These are phyloP conservation scores for Cyberlindnera veronae DNA, from an alignment of 805 yeast species.

Conservation along the genomic window DNA sequence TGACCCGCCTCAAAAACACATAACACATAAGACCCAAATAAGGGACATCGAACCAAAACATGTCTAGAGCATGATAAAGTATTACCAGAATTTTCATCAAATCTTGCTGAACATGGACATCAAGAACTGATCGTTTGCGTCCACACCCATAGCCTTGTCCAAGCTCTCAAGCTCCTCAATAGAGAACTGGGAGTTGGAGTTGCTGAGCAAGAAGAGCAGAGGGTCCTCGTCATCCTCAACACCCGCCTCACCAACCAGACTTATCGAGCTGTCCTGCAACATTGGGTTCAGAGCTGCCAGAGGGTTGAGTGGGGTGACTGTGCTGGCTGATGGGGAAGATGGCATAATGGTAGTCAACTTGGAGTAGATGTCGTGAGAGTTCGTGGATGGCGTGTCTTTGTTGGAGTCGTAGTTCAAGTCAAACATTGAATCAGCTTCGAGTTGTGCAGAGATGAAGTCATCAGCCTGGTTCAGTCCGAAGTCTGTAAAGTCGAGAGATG, in stretches of 20 bases:
- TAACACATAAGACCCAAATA: not conserved
- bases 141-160: constrained; percentile 30
- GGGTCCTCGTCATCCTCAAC: constrained; percentile 22
- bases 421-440: constrained; percentile 1
- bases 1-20: too few relatives aligned
- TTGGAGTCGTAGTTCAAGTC: constrained; percentile 4
- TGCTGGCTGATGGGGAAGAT: too few relatives aligned
- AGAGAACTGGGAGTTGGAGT: constrained; percentile 19
- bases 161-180: constrained; percentile 26
- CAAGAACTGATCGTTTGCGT: constrained; percentile 24
- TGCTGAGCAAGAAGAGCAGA: constrained; percentile 20
- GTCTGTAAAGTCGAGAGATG: constrained; percentile 5
- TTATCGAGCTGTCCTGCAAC: not conserved
- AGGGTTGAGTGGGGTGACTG: not conserved
- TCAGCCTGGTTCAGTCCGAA: constrained; percentile 1
- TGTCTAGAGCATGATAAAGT: not conserved
- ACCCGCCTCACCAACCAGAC: constrained; percentile 2
- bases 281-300: not conserved
- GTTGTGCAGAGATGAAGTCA: not conserved
- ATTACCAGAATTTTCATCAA: too few relatives aligned
- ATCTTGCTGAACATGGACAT: constrained; percentile 26
- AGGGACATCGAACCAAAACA: not conserved
- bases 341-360: too few relatives aligned
- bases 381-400: not conserved
- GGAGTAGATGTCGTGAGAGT: not conserved